These are phyloP conservation scores for Clonostachys rosea DNA, from an alignment of 2,329 filamentous ascomycete genomes.

Conservation along the genomic window DNA sequence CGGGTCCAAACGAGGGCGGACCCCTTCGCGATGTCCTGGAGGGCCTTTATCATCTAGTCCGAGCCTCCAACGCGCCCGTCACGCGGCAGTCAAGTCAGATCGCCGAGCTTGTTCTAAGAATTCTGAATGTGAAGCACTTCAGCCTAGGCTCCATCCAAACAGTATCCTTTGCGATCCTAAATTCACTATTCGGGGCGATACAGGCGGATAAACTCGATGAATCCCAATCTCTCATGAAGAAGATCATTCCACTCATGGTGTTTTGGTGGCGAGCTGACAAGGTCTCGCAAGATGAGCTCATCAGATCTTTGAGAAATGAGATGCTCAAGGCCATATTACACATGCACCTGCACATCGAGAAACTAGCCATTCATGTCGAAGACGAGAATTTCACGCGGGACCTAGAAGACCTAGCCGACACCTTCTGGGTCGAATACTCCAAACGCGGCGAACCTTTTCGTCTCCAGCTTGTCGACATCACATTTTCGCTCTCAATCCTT, in stretches of 20 bases:
- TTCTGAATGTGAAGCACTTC: slow-evolving; percentile 55
- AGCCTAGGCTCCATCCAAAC: slow-evolving; percentile 63
- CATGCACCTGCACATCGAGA: slow-evolving; percentile 59
- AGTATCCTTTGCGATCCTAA: slow-evolving; percentile 71
- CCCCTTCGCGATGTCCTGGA: slow-evolving; percentile 40
- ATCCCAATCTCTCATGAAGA: slow-evolving; percentile 52
- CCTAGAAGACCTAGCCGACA: slow-evolving; percentile 63
- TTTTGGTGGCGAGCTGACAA: slow-evolving; percentile 75
- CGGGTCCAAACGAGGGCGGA: slow-evolving; percentile 19
- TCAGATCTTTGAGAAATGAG: slow-evolving; percentile 66
- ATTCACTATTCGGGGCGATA: slow-evolving; percentile 60
- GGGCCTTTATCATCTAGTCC: slow-evolving; percentile 60
- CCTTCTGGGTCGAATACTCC: slow-evolving; percentile 74
- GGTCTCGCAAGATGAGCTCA: slow-evolving; percentile 52
- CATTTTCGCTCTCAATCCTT: slow-evolving; percentile 44
- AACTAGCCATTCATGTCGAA: slow-evolving; percentile 39
- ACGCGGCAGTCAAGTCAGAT: slow-evolving; percentile 50
- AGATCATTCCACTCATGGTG: slow-evolving; percentile 66
- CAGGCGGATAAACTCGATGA: slow-evolving; percentile 65
- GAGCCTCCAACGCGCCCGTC: slow-evolving; percentile 64
- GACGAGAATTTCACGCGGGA: slow-evolving; percentile 32
- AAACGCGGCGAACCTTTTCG: slow-evolving; percentile 65
- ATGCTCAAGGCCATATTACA: slow-evolving; percentile 69
- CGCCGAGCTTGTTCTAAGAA: slow-evolving; percentile 49
- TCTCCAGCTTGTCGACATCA: slow-evolving; percentile 74